Evolutionary conservation across 441 rosid species (phyloP), one percentile per base, ranked within the genome.

Genomic region (Manihot esculenta): DNA sequence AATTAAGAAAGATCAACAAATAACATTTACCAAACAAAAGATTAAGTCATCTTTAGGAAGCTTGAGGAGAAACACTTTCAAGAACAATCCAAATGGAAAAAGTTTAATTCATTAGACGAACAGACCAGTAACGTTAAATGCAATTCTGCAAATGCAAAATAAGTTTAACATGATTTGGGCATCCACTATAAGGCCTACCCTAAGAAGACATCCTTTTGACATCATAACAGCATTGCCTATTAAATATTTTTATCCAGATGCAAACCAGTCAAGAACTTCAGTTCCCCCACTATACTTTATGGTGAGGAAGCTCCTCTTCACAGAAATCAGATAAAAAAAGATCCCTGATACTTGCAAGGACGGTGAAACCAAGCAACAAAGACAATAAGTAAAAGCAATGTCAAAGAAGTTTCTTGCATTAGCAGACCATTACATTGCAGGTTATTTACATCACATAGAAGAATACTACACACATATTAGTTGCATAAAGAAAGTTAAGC

Each of bases 61-160:
- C 1, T 49, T 12, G 12, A 71, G 58, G 62, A 63, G 72, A 77
- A 45, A 30, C n/a, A 51, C 18, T 64, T 64, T 54, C 41, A 30
- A 63, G 54, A 49, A 50, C 33, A n/a, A 44, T n/a, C n/a, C n/a
- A n/a, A n/a, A n/a, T n/a, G n/a, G n/a, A n/a, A n/a, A n/a, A n/a
- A n/a, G n/a, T n/a, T n/a, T n/a, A n/a, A n/a, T n/a, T n/a, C n/a
- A n/a, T n/a, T n/a, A n/a, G n/a, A n/a, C n/a, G n/a, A n/a, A n/a
- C n/a, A n/a, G n/a, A n/a, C n/a, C n/a, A n/a, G n/a, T n/a, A n/a
- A n/a, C n/a, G n/a, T n/a, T n/a, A n/a, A n/a, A n/a, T n/a, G n/a
- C n/a, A 57, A 33, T 45, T 14, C 45, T 59, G 17, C 24, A 11
- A 12, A 45, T 30, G 15, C 60, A 15, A 12, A 10, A 2, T 60